These are phyloP conservation scores for Teratosphaeriaceae sp. DNA, from an alignment of 2,329 filamentous ascomycete species.

Conservation along the genomic window DNA sequence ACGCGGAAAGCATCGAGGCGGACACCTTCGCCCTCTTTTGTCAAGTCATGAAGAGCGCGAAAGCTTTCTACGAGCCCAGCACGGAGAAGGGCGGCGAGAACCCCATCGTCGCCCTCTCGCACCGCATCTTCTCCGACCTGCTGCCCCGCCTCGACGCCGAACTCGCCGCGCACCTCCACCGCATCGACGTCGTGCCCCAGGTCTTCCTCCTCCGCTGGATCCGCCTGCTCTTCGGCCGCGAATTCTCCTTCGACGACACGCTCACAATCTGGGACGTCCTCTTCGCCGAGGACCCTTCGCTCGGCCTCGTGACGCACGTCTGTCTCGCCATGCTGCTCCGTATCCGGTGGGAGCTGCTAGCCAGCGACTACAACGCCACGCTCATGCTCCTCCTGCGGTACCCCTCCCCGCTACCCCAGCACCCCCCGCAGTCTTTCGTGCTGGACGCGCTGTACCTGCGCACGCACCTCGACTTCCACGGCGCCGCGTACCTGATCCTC, in stretches of 20 bases:
- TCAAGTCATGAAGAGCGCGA: conserved; percentile 71
- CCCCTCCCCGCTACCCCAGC: conserved; percentile 47
- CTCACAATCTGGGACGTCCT: conserved; percentile 85
- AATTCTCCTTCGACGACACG: conserved; percentile 82
- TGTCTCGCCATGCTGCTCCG: conserved; percentile 90
- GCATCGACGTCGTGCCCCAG: conserved; percentile 87
- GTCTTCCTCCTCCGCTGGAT: conserved; percentile 99
- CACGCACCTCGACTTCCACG: conserved; percentile 55
- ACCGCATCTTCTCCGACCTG: conserved; percentile 77
- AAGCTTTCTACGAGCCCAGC: conserved; percentile 75
- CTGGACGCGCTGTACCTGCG: conserved; percentile 74
- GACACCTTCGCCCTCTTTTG: conserved; percentile 84
- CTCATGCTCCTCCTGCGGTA: conserved; percentile 80
- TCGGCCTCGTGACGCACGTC: conserved; percentile 81
- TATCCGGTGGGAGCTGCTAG: conserved; percentile 81
- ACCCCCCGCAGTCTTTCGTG: conserved; percentile 60
- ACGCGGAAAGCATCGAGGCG: conserved; percentile 73
- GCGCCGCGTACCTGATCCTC: conserved; percentile 59
- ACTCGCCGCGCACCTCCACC: conserved; percentile 69
- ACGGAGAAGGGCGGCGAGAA: conserved; percentile 26
- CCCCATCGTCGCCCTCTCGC: conserved; percentile 73
- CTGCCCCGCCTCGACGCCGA: conserved; percentile 76
- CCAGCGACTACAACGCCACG: conserved; percentile 80
- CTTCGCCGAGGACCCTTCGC: conserved; percentile 74
- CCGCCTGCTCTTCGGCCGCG: conserved; percentile 81